These are phyloP conservation scores for Stenogyne calaminthoides DNA, from an alignment of 305 asterid genomes.

Conservation along the genomic window DNA sequence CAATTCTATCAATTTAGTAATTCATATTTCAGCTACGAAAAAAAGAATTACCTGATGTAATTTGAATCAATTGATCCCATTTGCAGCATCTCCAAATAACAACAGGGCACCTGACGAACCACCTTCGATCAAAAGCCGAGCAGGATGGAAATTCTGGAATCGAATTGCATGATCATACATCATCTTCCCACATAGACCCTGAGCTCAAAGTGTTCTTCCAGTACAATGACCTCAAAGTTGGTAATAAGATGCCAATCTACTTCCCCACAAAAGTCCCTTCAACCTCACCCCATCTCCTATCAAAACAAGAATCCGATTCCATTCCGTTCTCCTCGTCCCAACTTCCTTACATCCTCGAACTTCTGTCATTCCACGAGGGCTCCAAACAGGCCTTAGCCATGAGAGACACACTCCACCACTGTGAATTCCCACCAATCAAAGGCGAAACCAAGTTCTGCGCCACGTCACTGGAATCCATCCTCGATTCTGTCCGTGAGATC, in stretches of 20 bases:
- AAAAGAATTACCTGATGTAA: background rate
- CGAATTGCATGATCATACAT: conserved; percentile 9
- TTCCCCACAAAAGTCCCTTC: conserved; percentile 52
- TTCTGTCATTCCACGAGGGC: conserved; percentile 38
- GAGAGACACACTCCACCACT: conserved; percentile 62
- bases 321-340: conserved; percentile 48
- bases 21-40: background rate
- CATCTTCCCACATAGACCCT: conserved; percentile 39
- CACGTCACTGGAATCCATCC: conserved; percentile 69
- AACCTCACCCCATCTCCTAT: conserved; percentile 55
- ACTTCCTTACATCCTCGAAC: conserved; percentile 32
- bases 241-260: conserved; percentile 50
- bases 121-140: conserved; percentile 29
- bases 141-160: background rate
- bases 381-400: conserved; percentile 61
- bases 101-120: conserved; percentile 31
- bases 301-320: conserved; percentile 50
- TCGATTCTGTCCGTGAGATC: conserved; percentile 45
- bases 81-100: conserved; percentile 40
- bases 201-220: conserved; percentile 60
- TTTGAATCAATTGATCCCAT: conserved; percentile 5
- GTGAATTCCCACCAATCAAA: conserved; percentile 56
- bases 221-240: conserved; percentile 47
- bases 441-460: conserved; percentile 82
- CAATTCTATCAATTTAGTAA: too few relatives aligned